phyloP scores from a whole-genome alignment of 106 monocot genomes.

The Allium sativum region DNA sequence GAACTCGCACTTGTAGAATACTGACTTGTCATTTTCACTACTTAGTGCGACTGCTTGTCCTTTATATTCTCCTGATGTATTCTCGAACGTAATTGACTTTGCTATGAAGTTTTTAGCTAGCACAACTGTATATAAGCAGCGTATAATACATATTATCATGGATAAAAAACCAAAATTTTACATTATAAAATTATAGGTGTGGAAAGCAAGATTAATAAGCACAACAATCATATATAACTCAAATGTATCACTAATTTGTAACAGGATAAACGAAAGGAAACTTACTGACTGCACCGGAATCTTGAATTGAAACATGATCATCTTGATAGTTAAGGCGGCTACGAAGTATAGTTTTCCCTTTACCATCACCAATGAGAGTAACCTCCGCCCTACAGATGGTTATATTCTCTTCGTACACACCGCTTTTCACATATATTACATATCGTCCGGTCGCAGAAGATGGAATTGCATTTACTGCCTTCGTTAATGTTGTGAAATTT shows the following conservation, averaged over 20 bases:
- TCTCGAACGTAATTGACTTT: slow-evolving; percentile 18
- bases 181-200: too few relatives aligned
- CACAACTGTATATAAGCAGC: neutral
- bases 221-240: neutral
- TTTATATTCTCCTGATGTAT: slow-evolving; percentile 51
- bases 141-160: too few relatives aligned
- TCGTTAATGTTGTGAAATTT: slow-evolving; percentile 30
- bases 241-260: neutral
- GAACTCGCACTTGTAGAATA: slow-evolving; percentile 5
- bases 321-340: slow-evolving; percentile 2
- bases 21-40: neutral
- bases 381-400: slow-evolving; percentile 30
- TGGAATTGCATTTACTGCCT: slow-evolving; percentile 36
- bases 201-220: neutral
- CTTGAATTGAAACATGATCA: neutral
- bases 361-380: slow-evolving; percentile 23
- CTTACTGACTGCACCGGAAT: slow-evolving; percentile 3
- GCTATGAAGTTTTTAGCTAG: slow-evolving; percentile 5
- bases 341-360: neutral
- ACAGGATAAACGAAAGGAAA: neutral
- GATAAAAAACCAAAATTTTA: neutral
- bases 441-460: slow-evolving; percentile 16
- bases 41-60: slow-evolving; percentile 73
- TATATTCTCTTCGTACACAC: slow-evolving; percentile 40
- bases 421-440: slow-evolving; percentile 48